phyloP scores from a whole-genome alignment of 805 yeast species.

The Saturnispora hagleri region DNA sequence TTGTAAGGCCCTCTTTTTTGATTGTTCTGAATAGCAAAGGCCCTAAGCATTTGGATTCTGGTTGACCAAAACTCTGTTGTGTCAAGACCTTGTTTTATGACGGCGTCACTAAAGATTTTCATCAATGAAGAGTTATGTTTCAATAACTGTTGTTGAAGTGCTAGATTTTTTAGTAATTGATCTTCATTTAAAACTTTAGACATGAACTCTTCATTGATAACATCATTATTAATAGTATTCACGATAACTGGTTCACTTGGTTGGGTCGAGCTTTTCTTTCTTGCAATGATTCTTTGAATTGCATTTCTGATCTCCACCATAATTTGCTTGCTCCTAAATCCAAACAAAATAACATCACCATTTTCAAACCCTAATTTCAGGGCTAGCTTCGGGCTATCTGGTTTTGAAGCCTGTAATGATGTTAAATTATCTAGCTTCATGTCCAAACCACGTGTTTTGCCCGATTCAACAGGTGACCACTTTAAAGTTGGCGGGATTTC shows the following conservation, averaged over 20 bases:
- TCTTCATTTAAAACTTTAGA: slow-evolving; percentile 20
- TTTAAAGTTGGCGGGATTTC: slow-evolving; percentile 43
- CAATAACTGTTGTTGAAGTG: slow-evolving; percentile 70
- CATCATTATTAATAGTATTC: neutral
- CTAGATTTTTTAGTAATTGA: slow-evolving; percentile 51
- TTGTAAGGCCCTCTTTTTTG: slow-evolving; percentile 92
- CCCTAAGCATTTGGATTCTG: slow-evolving; percentile 67
- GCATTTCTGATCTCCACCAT: slow-evolving; percentile 68
- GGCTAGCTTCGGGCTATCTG: slow-evolving; percentile 56
- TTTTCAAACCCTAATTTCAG: slow-evolving; percentile 38
- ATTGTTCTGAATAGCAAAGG: slow-evolving; percentile 73
- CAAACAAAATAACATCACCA: slow-evolving; percentile 34
- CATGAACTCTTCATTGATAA: slow-evolving; percentile 2
- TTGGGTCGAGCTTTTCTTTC: slow-evolving; percentile 45
- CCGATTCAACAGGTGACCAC: slow-evolving; percentile 51
- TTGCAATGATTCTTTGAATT: slow-evolving; percentile 57
- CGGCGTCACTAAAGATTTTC: slow-evolving; percentile 78
- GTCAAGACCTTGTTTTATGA: slow-evolving; percentile 64
- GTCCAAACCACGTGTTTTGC: slow-evolving; percentile 32
- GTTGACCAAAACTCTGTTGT: slow-evolving; percentile 85
- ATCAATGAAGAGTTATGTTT: slow-evolving; percentile 60
- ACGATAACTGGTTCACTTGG: slow-evolving; percentile 29
- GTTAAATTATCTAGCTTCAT: slow-evolving; percentile 34
- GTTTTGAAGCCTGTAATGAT: slow-evolving; percentile 61
- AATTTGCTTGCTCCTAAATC: slow-evolving; percentile 62